Conservation (phyloP, 2,329 filamentous ascomycete genomes). For the Botrytis hyacinthi region DNA sequence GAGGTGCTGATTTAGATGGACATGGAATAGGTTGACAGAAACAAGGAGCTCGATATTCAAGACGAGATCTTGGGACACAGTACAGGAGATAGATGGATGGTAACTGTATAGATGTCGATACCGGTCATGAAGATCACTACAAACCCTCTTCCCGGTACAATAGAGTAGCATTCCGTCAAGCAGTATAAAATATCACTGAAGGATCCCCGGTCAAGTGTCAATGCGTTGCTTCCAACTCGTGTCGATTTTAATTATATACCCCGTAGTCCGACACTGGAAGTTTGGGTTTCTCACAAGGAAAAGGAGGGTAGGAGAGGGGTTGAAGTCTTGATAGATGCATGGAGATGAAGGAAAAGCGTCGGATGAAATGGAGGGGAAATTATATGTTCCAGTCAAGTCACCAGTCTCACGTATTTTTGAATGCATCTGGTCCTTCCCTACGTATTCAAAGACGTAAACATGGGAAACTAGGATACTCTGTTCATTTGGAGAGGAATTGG, state of each 20-base stretch:
- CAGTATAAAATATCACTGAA: not conserved
- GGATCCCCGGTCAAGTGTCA: not conserved
- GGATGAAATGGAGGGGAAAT: not conserved
- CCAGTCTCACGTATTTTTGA: conserved; percentile 11
- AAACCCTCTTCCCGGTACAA: not conserved
- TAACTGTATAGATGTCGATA: not conserved
- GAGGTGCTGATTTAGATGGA: not conserved
- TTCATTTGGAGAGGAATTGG: not conserved
- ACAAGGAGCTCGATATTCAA: not conserved
- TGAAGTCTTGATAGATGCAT: not conserved
- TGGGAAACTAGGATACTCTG: not conserved
- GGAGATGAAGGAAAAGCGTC: not conserved
- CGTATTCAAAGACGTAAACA: not conserved
- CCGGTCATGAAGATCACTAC: not conserved
- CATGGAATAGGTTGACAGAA: not conserved
- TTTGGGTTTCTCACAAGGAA: not conserved
- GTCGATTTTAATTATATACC: not conserved
- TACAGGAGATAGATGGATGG: not conserved
- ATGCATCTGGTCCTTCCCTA: not conserved
- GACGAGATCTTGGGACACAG: not conserved
- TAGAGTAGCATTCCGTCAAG: not conserved
- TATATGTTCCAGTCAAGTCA: conserved; percentile 6
- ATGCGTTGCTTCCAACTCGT: conserved; percentile 7
- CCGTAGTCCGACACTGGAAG: conserved; percentile 15
- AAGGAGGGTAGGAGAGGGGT: not conserved